Evolutionary conservation across 106 monocot genomes (phyloP).

Genomic region (Gastrodia elata): DNA sequence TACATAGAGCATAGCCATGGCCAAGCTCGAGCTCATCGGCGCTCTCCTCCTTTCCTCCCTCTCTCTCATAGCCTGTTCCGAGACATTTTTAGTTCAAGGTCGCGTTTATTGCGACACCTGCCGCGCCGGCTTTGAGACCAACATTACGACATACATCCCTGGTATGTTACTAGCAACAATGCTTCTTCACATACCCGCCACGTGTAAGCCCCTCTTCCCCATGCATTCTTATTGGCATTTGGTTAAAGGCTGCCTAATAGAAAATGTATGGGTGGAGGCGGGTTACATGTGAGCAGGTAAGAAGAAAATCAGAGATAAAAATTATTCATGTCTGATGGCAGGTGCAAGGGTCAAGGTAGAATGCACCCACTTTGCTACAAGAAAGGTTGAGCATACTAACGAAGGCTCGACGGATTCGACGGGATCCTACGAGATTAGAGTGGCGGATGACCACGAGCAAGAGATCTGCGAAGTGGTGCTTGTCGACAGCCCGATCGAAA

Average conservation of each 20-base stretch:
- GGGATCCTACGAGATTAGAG: constrained; percentile 1
- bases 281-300: neutral
- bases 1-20: constrained; percentile 1
- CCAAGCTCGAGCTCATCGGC: constrained; percentile 2
- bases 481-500: neutral
- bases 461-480: constrained; percentile 14
- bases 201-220: too few species aligned
- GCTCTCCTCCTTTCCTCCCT: constrained; percentile 7
- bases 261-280: neutral
- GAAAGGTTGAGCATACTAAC: neutral
- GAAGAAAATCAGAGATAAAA: neutral
- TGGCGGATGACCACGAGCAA: constrained; percentile 1
- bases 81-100: constrained; percentile 30
- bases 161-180: neutral
- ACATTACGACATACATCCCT: constrained; percentile 37
- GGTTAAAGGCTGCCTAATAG: neutral
- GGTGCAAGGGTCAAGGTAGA: constrained; percentile 4
- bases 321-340: neutral
- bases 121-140: constrained; percentile 71
- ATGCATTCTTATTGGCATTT: too few species aligned
- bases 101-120: constrained; percentile 77
- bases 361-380: neutral
- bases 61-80: neutral
- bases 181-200: neutral
- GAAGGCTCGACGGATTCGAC: constrained; percentile 1